Base-by-base conservation (phyloP, 805 yeast species). In the Danielozyma ontarioensis region DNA sequence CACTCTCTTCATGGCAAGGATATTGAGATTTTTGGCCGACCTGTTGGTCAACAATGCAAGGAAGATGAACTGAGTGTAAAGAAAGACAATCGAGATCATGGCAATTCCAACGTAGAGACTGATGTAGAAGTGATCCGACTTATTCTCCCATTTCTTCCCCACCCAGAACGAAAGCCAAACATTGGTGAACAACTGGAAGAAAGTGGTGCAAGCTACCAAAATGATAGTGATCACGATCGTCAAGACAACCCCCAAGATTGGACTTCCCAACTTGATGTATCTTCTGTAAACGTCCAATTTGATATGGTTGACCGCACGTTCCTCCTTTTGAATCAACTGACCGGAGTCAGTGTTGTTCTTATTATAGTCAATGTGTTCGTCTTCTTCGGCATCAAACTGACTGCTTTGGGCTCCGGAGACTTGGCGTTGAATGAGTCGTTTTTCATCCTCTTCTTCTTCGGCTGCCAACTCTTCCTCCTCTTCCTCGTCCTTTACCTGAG, bases 151-250 rank as follows among this genome's bases (percentile, higher is more conserved):
- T 51, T 72, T 76, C 32, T 64, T 40, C 13, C 66, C 69, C 4
- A 80, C 68, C 96, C 96, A 87, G 57, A 81, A 87, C 1, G 94
- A 80, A 38, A 88, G 66, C 94, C 94, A 84, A 13, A 81, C 78
- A 51, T 79, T 81, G 28, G 82, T 70, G 49, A 81, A 78, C 29
- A 80, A 54, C 36, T 64, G 66, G 39, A 71, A 64, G 52, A 79
- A 80, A 1, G 74, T 71, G 30, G 71, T 62, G n/a, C n/a, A n/a
- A n/a, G n/a, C n/a, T n/a, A n/a, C n/a, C 12, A 70, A 33, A 22
- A 53, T 38, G 40, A 53, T 42, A 4, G 41, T 31, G 6, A 42
- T 3, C 2, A 56, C 11, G 11, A 59, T 37, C 11, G 2, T 57
- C 56, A 12, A 53, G 40, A 18, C 50, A 36, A n/a, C 49, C 31